Evolutionary conservation across 1,284 basidiomycete genomes (phyloP).

Genomic region (Peniophora sp.): DNA sequence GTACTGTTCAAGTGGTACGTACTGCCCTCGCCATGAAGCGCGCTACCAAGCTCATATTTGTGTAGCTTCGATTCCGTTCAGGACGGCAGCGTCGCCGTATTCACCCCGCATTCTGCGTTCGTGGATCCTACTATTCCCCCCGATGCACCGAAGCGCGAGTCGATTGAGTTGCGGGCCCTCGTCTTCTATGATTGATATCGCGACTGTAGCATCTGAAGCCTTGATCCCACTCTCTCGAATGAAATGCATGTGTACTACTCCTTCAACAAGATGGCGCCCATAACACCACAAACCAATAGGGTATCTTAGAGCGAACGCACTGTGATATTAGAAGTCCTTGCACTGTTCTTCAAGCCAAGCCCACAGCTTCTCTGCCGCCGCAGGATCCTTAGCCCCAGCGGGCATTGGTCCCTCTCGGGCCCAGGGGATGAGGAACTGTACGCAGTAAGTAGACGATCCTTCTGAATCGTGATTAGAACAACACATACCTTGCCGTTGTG

Average conservation of each 20-base stretch:
- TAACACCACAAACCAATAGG: too few species aligned
- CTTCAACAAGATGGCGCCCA: too few species aligned
- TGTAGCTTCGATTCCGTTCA: constrained; percentile 44
- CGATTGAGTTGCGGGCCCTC: constrained; percentile 50
- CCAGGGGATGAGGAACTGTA: constrained; percentile 30
- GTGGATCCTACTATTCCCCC: constrained; percentile 44
- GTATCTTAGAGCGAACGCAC: too few species aligned
- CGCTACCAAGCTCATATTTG: background rate
- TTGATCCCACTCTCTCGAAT: too few species aligned
- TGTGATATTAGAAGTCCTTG: constrained; percentile 9
- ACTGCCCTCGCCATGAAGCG: constrained; percentile 3
- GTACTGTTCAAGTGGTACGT: constrained; percentile 63
- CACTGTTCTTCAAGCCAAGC: constrained; percentile 28
- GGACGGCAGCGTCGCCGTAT: constrained; percentile 41
- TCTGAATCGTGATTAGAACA: background rate
- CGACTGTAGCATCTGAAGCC: too few species aligned
- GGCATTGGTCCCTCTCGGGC: constrained; percentile 18
- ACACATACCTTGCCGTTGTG: constrained; percentile 18
- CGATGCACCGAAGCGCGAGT: constrained; percentile 43
- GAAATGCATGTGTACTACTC: too few species aligned
- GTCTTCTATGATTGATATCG: constrained; percentile 45
- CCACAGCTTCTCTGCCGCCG: constrained; percentile 25
- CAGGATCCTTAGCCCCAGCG: constrained; percentile 17
- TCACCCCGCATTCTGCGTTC: constrained; percentile 57
- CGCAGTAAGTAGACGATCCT: background rate